A percentile compares a stretch with the other conserved stretches of the same genome.
phyloP scores from a whole-genome alignment of 441 rosid genomes.

The Manihot esculenta region DNA sequence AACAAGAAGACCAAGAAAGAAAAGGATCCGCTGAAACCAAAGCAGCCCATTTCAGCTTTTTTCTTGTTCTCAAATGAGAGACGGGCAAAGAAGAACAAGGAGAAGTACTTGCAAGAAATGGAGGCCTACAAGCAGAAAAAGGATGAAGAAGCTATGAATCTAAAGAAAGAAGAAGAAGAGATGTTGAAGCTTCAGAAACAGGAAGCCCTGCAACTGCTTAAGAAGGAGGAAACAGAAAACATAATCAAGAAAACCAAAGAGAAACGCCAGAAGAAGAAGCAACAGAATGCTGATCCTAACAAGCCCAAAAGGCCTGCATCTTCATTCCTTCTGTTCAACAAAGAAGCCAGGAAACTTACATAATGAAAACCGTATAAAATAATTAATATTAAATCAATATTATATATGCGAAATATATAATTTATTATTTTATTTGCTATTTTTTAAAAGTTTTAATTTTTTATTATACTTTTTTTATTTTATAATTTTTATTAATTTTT shows the following conservation, averaged over 20 bases:
- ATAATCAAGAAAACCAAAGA: constrained; percentile 66
- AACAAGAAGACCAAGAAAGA: constrained; percentile 75
- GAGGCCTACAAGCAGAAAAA: constrained; percentile 61
- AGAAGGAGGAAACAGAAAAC: constrained; percentile 86
- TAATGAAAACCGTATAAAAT: too few relatives aligned
- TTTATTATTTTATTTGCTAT: too few relatives aligned
- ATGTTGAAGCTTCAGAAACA: constrained; percentile 77
- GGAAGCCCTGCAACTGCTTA: constrained; percentile 80
- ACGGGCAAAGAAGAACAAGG: constrained; percentile 80
- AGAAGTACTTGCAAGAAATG: constrained; percentile 56
- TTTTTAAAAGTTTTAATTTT: too few relatives aligned
- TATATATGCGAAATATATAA: too few relatives aligned
- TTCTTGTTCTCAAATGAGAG: constrained; percentile 70
- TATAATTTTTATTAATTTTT: too few relatives aligned
- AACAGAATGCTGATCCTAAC: constrained; percentile 63
- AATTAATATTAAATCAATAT: too few relatives aligned
- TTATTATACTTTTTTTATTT: too few relatives aligned
- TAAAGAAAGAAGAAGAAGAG: constrained; percentile 74
- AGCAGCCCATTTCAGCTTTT: constrained; percentile 80
- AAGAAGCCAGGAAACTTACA: constrained; percentile 62
- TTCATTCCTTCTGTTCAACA: constrained; percentile 80
- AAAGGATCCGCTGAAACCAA: constrained; percentile 87
- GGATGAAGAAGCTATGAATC: constrained; percentile 61
- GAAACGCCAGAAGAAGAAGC: constrained; percentile 60
- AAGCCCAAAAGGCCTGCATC: constrained; percentile 92